Conservation (phyloP, 306 rosid species). For the Cicer pinnatifidum region DNA sequence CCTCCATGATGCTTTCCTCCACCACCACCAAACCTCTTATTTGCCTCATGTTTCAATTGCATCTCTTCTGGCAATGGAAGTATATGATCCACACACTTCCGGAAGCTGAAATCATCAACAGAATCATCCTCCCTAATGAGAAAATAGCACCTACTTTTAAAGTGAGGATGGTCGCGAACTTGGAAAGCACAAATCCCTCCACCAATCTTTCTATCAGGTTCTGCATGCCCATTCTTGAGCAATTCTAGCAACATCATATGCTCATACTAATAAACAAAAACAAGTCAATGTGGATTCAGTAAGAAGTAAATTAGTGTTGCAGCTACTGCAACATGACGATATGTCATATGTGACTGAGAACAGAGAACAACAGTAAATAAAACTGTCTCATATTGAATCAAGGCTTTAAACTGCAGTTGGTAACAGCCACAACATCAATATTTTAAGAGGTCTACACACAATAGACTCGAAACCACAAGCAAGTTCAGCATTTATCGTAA, state of each 20-base stretch:
- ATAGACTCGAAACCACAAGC: not conserved
- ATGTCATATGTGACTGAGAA: not conserved
- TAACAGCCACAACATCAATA: not conserved
- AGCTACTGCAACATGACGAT: constrained; percentile 8
- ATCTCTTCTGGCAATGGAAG: constrained; percentile 85
- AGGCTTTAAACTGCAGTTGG: not conserved
- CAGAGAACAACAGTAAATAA: not conserved
- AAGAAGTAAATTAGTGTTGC: constrained; percentile 7
- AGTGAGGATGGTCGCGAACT: constrained; percentile 73
- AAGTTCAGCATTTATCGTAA: not conserved
- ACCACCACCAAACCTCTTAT: constrained; percentile 58
- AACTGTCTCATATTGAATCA: constrained; percentile 4
- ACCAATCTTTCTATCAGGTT: constrained; percentile 77
- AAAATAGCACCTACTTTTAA: constrained; percentile 85
- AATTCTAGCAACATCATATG: constrained; percentile 74
- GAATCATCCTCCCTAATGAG: constrained; percentile 76
- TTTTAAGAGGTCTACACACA: not conserved
- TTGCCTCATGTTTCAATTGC: constrained; percentile 59
- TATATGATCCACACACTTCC: constrained; percentile 90
- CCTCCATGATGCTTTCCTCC: constrained; percentile 63
- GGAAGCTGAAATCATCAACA: constrained; percentile 89
- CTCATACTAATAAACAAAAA: constrained; percentile 71
- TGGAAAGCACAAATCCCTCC: constrained; percentile 71
- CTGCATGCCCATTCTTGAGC: constrained; percentile 84
- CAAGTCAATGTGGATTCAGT: constrained; percentile 25